phyloP scores from a whole-genome alignment of 129 eudicot species.

The Gnaphalium uliginosum region DNA sequence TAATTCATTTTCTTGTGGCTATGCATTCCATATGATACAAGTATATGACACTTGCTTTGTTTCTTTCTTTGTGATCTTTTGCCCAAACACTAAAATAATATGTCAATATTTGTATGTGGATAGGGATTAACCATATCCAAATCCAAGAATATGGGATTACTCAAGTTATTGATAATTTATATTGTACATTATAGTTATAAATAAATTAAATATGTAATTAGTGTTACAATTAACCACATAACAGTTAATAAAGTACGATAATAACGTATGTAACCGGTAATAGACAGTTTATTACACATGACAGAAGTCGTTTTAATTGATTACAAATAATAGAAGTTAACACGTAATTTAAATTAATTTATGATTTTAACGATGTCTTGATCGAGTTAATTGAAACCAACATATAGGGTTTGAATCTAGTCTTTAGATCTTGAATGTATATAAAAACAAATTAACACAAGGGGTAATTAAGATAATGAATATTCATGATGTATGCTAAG shows the following conservation, averaged over 20 bases:
- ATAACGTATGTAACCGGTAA: too few relatives aligned
- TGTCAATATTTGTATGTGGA: not conserved
- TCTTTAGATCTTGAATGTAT: not conserved
- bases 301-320: too few relatives aligned
- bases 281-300: too few relatives aligned
- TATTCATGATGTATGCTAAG: not conserved
- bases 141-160: not conserved
- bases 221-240: too few relatives aligned
- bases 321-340: too few relatives aligned
- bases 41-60: constrained; percentile 14
- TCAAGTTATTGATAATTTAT: not conserved
- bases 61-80: constrained; percentile 17
- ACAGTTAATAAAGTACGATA: too few relatives aligned
- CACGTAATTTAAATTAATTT: too few relatives aligned
- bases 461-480: not conserved
- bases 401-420: too few relatives aligned
- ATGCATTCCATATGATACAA: constrained; percentile 1
- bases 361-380: too few relatives aligned
- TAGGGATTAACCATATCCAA: not conserved
- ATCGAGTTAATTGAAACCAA: too few relatives aligned
- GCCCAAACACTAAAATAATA: constrained; percentile 2
- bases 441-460: constrained; percentile 18
- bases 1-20: constrained; percentile 25
- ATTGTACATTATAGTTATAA: too few relatives aligned
- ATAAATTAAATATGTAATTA: too few relatives aligned